phyloP scores from a whole-genome alignment of 768 basidiomycete genomes.

The Neoboletus brunneissimus region DNA sequence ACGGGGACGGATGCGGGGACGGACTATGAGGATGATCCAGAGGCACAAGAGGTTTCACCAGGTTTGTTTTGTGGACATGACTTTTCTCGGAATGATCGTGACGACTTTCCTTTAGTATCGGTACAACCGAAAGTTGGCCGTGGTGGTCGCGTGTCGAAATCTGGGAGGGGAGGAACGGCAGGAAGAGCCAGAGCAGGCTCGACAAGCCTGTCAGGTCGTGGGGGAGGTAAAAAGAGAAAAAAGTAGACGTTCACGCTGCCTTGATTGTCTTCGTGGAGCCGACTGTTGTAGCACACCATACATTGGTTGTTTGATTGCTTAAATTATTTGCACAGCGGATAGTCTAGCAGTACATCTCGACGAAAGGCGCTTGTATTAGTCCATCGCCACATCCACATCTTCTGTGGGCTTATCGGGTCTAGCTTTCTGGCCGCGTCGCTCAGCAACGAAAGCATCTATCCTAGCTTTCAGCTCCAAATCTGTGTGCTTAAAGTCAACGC shows the following conservation, averaged over 20 bases:
- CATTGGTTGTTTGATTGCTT: not conserved
- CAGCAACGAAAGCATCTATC: conserved; percentile 69
- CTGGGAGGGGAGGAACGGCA: conserved; percentile 21
- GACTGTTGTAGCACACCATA: not conserved
- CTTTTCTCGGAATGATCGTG: conserved; percentile 5
- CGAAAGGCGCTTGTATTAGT: conserved; percentile 8
- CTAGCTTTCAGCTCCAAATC: conserved; percentile 69
- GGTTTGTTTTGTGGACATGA: conserved; percentile 38
- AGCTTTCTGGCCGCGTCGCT: conserved; percentile 45
- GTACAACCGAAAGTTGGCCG: conserved; percentile 22
- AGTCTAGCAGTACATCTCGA: conserved; percentile 9
- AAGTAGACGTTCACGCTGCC: conserved; percentile 20
- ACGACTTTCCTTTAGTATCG: conserved; percentile 18
- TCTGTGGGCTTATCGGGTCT: conserved; percentile 16
- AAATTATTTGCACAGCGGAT: conserved; percentile 5
- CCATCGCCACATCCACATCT: conserved; percentile 29
- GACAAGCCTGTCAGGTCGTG: conserved; percentile 18
- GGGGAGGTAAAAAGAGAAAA: conserved; percentile 31
- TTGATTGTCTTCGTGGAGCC: not conserved
- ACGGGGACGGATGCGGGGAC: conserved; percentile 73
- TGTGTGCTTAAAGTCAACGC: conserved; percentile 25
- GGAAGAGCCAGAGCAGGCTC: conserved; percentile 29
- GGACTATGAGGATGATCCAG: conserved; percentile 71
- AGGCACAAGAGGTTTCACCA: conserved; percentile 56
- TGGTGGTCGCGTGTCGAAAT: conserved; percentile 28